Evolutionary conservation across 2,329 filamentous ascomycete species (phyloP), one percentile per base, ranked within the genome.

Genomic region (Cordyceps pruinosa): DNA sequence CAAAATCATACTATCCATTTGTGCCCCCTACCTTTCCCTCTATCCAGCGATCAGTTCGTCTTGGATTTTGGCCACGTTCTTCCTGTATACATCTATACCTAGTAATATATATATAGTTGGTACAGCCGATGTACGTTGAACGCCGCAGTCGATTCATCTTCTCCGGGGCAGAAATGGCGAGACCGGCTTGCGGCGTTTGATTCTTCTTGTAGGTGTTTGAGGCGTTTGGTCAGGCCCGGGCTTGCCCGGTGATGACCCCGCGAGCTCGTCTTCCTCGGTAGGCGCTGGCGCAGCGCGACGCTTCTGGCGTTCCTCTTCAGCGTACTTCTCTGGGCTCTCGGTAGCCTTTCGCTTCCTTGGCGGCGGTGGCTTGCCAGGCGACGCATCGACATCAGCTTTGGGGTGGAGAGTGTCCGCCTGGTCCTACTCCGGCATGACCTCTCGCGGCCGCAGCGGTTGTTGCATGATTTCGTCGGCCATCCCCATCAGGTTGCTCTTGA

Each of bases 401-500:
- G 32, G 32, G 3, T 21, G 3, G 25, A 37, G 32, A 10, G n/a
- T 39, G 32, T 45, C 34, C 45, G 26, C 55, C 30, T 15, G n/a
- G 21, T 49, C 42, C 56, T 58, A 54, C 21, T 21, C 32, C n/a
- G 26, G 34, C 30, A 3, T 21, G 8, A 13, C 12, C 41, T 41
- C 34, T 32, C 35, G 13, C 25, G 32, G 32, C 30, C 19, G 4
- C 15, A 35, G 35, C 25, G 21, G 26, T n/a, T 58, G n/a, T 8
- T 23, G 21, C 8, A 58, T 54, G 9, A 48, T 54, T 12, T 48
- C 42, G 32, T 25, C 25, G 7, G 57, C 51, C 21, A 56, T 17
- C 28, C 57, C 57, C 57, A 58, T 58, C 25, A 58, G 21, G 28
- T 58, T 44, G 4, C 10, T n/a, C 30, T 49, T 55, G 19, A 45